Conservation (phyloP, 345 rosid species). For the Eucalyptus melliodora region DNA sequence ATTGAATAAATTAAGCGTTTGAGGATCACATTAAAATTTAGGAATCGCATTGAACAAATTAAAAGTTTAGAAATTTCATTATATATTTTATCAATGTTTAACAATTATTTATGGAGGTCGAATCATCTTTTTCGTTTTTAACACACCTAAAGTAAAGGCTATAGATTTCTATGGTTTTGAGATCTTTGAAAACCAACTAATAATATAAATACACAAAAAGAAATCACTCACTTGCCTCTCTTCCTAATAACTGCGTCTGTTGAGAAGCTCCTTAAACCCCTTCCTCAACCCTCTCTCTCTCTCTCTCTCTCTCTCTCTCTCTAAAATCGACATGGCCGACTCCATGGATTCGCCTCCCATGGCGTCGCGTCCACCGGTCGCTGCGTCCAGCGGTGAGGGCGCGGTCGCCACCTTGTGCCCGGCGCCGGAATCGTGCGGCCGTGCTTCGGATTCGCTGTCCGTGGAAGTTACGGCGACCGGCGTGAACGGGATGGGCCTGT, state of each 20-base stretch:
- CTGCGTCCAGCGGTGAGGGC: not conserved
- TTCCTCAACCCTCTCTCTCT: not conserved
- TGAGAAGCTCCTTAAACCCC: not conserved
- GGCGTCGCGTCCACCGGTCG: not conserved
- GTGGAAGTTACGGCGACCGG: not conserved
- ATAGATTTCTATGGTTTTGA: not conserved
- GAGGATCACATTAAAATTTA: no score
- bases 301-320: not conserved
- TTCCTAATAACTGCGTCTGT: not conserved
- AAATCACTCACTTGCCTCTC: not conserved
- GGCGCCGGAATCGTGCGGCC: not conserved
- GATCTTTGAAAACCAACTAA: not conserved
- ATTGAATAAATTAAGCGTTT: fast-evolving
- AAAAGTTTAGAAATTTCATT: no score
- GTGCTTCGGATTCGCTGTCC: not conserved
- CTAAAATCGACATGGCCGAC: not conserved
- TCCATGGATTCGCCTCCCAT: not conserved
- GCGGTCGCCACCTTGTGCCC: not conserved
- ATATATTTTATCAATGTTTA: no score
- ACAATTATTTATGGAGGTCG: not conserved
- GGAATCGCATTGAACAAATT: fast-evolving
- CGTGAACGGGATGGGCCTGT: not conserved
- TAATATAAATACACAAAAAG: not conserved
- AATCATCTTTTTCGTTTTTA: not conserved
- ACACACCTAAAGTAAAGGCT: not conserved